These are phyloP conservation scores for Butyriboletus loyo DNA, from an alignment of 768 basidiomycete species.

Conservation along the genomic window DNA sequence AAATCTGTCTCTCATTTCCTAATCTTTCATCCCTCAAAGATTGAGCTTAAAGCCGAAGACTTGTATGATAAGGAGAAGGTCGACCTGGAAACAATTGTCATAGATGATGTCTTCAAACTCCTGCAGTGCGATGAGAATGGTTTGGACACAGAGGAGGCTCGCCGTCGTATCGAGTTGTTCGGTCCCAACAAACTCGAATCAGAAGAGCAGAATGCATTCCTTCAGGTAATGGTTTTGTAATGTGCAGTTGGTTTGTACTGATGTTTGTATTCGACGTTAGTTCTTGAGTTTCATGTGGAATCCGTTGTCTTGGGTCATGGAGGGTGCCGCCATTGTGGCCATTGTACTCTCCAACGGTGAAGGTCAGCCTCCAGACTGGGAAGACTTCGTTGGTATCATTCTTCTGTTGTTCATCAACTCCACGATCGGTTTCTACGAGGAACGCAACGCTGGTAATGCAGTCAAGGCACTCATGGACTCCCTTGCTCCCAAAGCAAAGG, in stretches of 20 bases:
- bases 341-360: conserved; percentile 96
- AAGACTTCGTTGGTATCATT: conserved; percentile 96
- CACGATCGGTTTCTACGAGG: conserved; percentile 97
- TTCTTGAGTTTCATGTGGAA: conserved; percentile 99
- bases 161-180: conserved; percentile 85
- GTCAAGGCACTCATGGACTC: conserved; percentile 99
- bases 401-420: conserved; percentile 92
- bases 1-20: not conserved
- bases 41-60: conserved; percentile 90
- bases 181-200: conserved; percentile 93
- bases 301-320: conserved; percentile 99
- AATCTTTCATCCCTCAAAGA: conserved; percentile 35
- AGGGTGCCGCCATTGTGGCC: conserved; percentile 90
- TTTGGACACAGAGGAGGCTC: conserved; percentile 70
- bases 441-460: conserved; percentile 94
- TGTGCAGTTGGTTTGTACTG: not conserved
- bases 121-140: conserved; percentile 87
- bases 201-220: conserved; percentile 87
- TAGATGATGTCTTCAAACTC: conserved; percentile 95
- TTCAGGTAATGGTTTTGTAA: conserved; percentile 55
- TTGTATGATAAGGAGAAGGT: conserved; percentile 99
- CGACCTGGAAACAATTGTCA: conserved; percentile 93
- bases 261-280: conserved; percentile 33
- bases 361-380: conserved; percentile 85
- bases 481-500: conserved; percentile 95